A percentile compares a stretch with the other conserved stretches of the same genome.
Conservation (phyloP, 768 basidiomycete genomes). For the Podaxis pistillaris region DNA sequence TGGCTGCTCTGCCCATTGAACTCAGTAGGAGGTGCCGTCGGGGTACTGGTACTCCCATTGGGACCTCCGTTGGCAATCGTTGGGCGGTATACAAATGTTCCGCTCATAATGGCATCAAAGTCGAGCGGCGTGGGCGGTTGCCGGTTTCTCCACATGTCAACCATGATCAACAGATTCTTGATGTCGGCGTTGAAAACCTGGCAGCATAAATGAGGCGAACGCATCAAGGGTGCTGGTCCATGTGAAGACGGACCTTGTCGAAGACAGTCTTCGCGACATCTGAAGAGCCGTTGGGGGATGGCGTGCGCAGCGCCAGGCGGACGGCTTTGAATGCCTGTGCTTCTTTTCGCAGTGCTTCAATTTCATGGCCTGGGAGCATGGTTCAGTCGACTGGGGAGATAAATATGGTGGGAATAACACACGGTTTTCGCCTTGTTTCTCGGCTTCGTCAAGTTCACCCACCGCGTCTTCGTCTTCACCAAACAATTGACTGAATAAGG, state of each 20-base stretch:
- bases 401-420: slow-evolving; percentile 16
- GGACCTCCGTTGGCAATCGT: slow-evolving; percentile 26
- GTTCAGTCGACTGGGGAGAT: slow-evolving; percentile 1
- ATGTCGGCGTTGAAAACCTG: slow-evolving; percentile 92
- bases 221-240: background rate
- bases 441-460: slow-evolving; percentile 86
- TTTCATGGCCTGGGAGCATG: slow-evolving; percentile 70
- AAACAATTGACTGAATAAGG: slow-evolving; percentile 73
- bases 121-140: slow-evolving; percentile 84
- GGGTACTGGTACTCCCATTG: slow-evolving; percentile 20
- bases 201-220: background rate
- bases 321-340: slow-evolving; percentile 86
- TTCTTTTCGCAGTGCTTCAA: slow-evolving; percentile 86
- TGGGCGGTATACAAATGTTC: slow-evolving; percentile 48
- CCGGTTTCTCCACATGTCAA: slow-evolving; percentile 95
- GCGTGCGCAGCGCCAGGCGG: slow-evolving; percentile 46
- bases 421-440: slow-evolving; percentile 94
- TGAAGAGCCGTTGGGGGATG: slow-evolving; percentile 20
- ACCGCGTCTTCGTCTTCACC: slow-evolving; percentile 87
- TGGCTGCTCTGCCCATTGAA: slow-evolving; percentile 28
- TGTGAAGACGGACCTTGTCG: slow-evolving; percentile 60
- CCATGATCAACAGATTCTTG: slow-evolving; percentile 84
- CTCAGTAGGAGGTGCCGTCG: background rate
- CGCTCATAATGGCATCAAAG: slow-evolving; percentile 71
- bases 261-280: slow-evolving; percentile 73